Evolutionary conservation across 306 rosid species (phyloP).

Genomic region (Quercus parvula): DNA sequence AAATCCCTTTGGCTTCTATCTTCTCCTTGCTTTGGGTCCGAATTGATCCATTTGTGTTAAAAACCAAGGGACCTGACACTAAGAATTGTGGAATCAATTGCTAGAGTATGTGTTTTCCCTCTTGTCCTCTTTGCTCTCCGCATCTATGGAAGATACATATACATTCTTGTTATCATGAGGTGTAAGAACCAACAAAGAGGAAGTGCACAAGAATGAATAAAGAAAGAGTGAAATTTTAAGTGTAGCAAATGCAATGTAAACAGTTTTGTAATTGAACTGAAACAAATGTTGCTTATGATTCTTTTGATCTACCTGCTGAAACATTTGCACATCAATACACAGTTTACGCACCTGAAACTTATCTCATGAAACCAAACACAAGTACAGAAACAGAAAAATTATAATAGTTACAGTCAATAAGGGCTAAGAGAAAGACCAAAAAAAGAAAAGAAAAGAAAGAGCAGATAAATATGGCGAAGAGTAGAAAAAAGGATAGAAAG

Average conservation of each 20-base stretch:
- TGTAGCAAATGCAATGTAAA: slow-evolving; percentile 46
- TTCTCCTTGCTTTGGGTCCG: slow-evolving; percentile 98
- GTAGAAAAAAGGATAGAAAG: not conserved
- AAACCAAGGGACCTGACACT: slow-evolving; percentile 86
- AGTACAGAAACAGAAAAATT: not conserved
- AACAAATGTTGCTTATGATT: slow-evolving; percentile 24
- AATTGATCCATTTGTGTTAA: slow-evolving; percentile 80
- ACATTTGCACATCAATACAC: slow-evolving; percentile 14
- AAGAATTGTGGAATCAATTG: slow-evolving; percentile 90
- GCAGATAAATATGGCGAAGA: slow-evolving; percentile 8
- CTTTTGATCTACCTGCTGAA: slow-evolving; percentile 19
- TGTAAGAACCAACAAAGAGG: slow-evolving; percentile 31
- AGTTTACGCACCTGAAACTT: slow-evolving; percentile 17
- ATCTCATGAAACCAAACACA: not conserved
- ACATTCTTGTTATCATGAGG: slow-evolving; percentile 36
- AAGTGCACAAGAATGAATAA: slow-evolving; percentile 45
- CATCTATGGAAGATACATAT: slow-evolving; percentile 40
- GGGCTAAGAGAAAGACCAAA: not conserved
- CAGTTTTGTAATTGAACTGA: slow-evolving; percentile 51
- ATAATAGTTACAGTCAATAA: not conserved
- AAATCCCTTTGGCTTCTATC: slow-evolving; percentile 80
- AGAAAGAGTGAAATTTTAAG: slow-evolving; percentile 44
- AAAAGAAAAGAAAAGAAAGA: not conserved
- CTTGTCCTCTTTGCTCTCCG: slow-evolving; percentile 32
- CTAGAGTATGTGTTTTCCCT: slow-evolving; percentile 30